Evolutionary conservation across 1,139 yeast species (phyloP).

Genomic region (Pichia kudriavzevii): DNA sequence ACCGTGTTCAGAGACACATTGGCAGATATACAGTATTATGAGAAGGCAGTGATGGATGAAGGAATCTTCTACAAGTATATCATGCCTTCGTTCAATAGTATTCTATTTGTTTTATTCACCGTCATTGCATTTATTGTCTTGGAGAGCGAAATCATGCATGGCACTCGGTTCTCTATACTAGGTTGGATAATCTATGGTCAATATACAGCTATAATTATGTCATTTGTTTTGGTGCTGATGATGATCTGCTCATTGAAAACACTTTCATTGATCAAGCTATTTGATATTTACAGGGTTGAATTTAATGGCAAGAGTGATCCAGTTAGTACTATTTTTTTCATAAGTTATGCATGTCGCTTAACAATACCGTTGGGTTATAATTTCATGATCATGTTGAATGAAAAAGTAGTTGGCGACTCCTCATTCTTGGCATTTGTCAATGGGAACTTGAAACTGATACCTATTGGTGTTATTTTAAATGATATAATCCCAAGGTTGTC

Average conservation of each 20-base stretch:
- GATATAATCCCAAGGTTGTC: slow-evolving; percentile 70
- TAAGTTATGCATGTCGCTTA: slow-evolving; percentile 73
- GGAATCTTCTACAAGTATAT: slow-evolving; percentile 5
- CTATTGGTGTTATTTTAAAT: slow-evolving; percentile 65
- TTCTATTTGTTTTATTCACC: slow-evolving; percentile 34
- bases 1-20: slow-evolving; percentile 37
- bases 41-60: slow-evolving; percentile 30
- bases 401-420: slow-evolving; percentile 23
- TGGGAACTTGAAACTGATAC: slow-evolving; percentile 64
- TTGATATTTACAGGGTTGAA: slow-evolving; percentile 72
- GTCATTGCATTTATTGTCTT: slow-evolving; percentile 47
- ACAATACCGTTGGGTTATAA: slow-evolving; percentile 80
- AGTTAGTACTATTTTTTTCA: slow-evolving; percentile 67
- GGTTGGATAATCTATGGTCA: slow-evolving; percentile 36
- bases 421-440: slow-evolving; percentile 60
- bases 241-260: slow-evolving; percentile 46
- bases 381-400: slow-evolving; percentile 58
- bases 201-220: slow-evolving; percentile 32
- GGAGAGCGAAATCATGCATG: slow-evolving; percentile 71
- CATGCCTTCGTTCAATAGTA: slow-evolving; percentile 40
- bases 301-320: slow-evolving; percentile 59
- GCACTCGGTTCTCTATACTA: slow-evolving; percentile 56
- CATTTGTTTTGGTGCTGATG: slow-evolving; percentile 56
- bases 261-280: slow-evolving; percentile 45
- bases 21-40: slow-evolving; percentile 32